Base-by-base conservation (phyloP, 371 early-diverging fungal species). In the Batkoa obscura region DNA sequence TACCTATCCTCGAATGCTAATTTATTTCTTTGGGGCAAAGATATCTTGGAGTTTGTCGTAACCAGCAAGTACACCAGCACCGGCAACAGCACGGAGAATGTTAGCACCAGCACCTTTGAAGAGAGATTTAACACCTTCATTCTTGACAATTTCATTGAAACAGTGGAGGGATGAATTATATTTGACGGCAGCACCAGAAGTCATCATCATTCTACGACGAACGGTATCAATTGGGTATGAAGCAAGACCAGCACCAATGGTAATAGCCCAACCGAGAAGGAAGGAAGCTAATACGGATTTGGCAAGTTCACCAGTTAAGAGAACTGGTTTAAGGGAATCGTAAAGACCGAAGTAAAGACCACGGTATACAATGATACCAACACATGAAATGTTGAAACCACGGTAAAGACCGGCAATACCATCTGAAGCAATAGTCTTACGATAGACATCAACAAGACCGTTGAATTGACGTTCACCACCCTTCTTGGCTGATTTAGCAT, bases 121-220 rank as follows among this genome's bases (percentile, higher is more conserved):
- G 75, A 85, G 79, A 61, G 83, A 76, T 68, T 72, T 74, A 64
- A 66, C 58, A 60, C 86, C 86, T 63, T 80, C 82, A 65, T 80
- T 80, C 57, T 58, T 66, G 66, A 77, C 66, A 59, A 84, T 79
- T 72, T 84, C 74, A 55, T 61, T 64, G 66, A 74, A 78, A 68
- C 80, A 80, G 68, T 84, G 81, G 55, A 78, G 48, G 49, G 85
- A 74, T 15, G 78, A 75, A 35, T 69, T 69, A 76, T 84, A 84
- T 68, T 78, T 74, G 70, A 81, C 76, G 62, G 77, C 79, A 61
- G 69, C 75, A 63, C 81, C 76, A 45, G 81, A 73, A 73, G 79
- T 81, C 83, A 84, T 80, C 85, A 84, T 77, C 82, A 88, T 81
- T 66, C 90, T 80, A 73, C 88, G 78, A 69, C 89, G 84, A 67